These are phyloP conservation scores for Paxillus ammoniavirescens DNA, from an alignment of 768 basidiomycete species.

Conservation along the genomic window DNA sequence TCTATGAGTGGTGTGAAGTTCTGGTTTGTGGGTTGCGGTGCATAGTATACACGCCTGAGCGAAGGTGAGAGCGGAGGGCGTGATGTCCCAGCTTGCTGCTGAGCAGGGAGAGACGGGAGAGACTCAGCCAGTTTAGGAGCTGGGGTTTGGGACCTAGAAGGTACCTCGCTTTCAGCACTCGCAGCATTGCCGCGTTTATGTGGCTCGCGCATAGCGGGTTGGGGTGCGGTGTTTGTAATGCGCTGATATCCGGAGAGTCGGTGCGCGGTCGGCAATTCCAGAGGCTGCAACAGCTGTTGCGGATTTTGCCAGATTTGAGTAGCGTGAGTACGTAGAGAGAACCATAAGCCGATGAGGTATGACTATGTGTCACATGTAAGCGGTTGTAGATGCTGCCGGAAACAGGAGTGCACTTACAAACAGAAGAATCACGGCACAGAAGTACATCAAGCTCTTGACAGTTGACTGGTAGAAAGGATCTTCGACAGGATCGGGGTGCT, in stretches of 20 bases:
- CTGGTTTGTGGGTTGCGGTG: conserved; percentile 34
- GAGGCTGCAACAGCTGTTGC: conserved; percentile 69
- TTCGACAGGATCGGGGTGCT: conserved; percentile 86
- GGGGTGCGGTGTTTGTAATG: conserved; percentile 19
- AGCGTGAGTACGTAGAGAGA: conserved; percentile 96
- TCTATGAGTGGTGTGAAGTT: conserved; percentile 67
- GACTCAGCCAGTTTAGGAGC: conserved; percentile 29
- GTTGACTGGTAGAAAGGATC: conserved; percentile 98
- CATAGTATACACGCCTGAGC: conserved; percentile 57
- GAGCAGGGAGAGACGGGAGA: conserved; percentile 4
- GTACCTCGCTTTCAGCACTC: conserved; percentile 27
- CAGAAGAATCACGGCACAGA: conserved; percentile 86
- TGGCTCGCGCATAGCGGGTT: conserved; percentile 17
- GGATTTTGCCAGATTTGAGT: conserved; percentile 99
- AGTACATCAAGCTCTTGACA: conserved; percentile 94
- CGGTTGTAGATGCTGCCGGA: not conserved
- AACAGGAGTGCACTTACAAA: conserved; percentile 58
- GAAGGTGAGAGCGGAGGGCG: conserved; percentile 42
- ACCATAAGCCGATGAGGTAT: conserved; percentile 96
- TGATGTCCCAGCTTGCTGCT: conserved; percentile 14
- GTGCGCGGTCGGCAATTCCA: conserved; percentile 53
- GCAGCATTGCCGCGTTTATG: conserved; percentile 47
- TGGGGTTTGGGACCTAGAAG: conserved; percentile 41
- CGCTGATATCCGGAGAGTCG: conserved; percentile 69
- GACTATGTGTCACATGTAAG: conserved; percentile 52